Percentiles rank a stretch among this genome's conserved stretches.
phyloP scores from a whole-genome alignment of 805 yeast genomes.

The Yarrowia osloensis region DNA sequence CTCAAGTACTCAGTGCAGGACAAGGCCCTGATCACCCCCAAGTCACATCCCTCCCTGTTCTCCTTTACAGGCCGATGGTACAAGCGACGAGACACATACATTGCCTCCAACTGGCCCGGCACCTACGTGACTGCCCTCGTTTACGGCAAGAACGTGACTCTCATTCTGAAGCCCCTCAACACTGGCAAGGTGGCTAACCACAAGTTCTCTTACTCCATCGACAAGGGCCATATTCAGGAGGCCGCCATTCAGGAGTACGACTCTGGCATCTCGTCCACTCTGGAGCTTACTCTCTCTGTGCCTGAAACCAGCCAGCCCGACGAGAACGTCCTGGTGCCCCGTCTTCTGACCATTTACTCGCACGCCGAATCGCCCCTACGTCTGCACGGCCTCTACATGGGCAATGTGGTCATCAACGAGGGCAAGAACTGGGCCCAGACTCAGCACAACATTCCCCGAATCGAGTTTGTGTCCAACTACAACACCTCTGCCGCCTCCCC shows the following conservation, averaged over 20 bases:
- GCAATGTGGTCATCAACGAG: constrained; percentile 26
- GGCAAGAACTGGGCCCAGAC: constrained; percentile 27
- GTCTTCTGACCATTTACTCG: constrained; percentile 22
- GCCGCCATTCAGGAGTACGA: constrained; percentile 16
- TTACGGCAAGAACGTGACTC: constrained; percentile 23
- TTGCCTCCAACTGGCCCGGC: constrained; percentile 32
- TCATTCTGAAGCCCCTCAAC: constrained; percentile 16
- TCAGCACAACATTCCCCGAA: constrained; percentile 17
- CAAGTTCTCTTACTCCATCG: constrained; percentile 11
- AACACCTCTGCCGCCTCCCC: neutral
- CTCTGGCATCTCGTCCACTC: neutral
- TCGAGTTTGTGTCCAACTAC: constrained; percentile 31
- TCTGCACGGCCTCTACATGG: constrained; percentile 21
- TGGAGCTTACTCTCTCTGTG: constrained; percentile 4
- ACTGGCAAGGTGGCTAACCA: constrained; percentile 11
- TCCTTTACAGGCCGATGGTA: constrained; percentile 32
- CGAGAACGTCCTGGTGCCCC: neutral
- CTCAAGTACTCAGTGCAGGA: neutral
- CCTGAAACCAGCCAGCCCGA: neutral
- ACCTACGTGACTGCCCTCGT: constrained; percentile 19
- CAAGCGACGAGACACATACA: constrained; percentile 24
- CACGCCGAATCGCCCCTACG: constrained; percentile 14
- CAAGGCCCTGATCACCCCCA: constrained; percentile 27
- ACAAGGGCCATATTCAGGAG: constrained; percentile 6
- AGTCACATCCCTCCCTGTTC: constrained; percentile 27